Evolutionary conservation across 2,329 filamentous ascomycete species (phyloP).

Genomic region (Aspergillus proliferans): DNA sequence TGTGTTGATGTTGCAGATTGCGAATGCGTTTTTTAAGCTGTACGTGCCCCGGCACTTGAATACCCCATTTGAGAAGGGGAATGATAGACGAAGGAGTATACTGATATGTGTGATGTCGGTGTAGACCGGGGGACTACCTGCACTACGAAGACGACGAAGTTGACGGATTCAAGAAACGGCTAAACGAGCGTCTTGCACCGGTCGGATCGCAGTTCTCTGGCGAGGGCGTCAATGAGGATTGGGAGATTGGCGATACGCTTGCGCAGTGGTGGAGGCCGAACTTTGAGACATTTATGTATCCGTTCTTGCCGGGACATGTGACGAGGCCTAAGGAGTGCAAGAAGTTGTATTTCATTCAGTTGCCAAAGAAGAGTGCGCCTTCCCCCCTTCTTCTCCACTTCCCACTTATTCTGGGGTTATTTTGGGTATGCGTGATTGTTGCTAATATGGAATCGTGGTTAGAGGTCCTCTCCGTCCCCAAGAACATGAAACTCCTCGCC

Average conservation of each 20-base stretch:
- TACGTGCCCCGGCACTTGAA: constrained; percentile 28
- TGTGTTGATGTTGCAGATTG: constrained; percentile 98
- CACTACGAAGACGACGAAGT: constrained; percentile 81
- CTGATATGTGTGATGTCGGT: not conserved
- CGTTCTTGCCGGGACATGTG: constrained; percentile 92
- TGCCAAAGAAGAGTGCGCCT: constrained; percentile 78
- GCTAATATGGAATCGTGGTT: constrained; percentile 3
- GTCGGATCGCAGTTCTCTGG: constrained; percentile 76
- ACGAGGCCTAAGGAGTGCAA: constrained; percentile 98
- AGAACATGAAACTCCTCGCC: constrained; percentile 98
- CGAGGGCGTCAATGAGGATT: constrained; percentile 84
- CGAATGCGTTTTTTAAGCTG: constrained; percentile 98
- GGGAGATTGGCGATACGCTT: constrained; percentile 89
- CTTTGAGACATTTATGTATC: constrained; percentile 99
- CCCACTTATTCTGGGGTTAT: not conserved
- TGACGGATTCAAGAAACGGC: constrained; percentile 83
- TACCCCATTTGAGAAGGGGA: not conserved
- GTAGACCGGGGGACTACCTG: constrained; percentile 83
- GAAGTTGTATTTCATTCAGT: constrained; percentile 95
- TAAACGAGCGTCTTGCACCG: constrained; percentile 90
- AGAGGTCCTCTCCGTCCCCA: constrained; percentile 94
- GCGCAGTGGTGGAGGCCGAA: constrained; percentile 99
- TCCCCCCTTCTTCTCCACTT: not conserved
- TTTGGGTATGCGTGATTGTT: not conserved
- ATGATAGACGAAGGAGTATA: not conserved